Evolutionary conservation across 2,329 filamentous ascomycete genomes (phyloP), one percentile per base, ranked within the genome.

Genomic region (Verticillium zaregamsianum): DNA sequence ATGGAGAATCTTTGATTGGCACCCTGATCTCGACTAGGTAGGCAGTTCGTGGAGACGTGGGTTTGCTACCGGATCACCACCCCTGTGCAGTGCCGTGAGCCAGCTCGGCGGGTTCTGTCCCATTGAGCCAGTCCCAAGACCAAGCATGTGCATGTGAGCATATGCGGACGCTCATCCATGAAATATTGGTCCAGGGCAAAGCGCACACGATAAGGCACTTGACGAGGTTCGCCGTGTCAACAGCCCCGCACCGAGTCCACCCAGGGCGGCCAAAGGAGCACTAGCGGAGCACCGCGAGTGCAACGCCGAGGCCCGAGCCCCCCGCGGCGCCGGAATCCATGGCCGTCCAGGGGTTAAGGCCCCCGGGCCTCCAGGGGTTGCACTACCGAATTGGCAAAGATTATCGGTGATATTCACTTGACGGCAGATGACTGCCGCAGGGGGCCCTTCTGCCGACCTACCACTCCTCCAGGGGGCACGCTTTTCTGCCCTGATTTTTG

Each of bases 121-220:
- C 45, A 25, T 49, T 49, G 45, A 49, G 45, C 45, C 45, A 49
- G n/a, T 23, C 45, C 11, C 17, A 49, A 23, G 45, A 7, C 45
- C 20, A 23, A 49, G 45, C 45, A 25, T 49, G 45, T 32, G 54
- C 54, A 32, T 55, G 54, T 31, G 25, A 55, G n/a, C 25, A 25
- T 32, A 17, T 32, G 31, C 8, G 31, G 31, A 57, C 9, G 2
- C 31, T 3, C 28, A 57, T 37, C 55, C 55, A 23, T 33, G 55
- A 57, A 57, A 57, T 57, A 57, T 57, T 57, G 55, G 55, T 35
- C 55, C n/a, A 57, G 45, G 45, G 23, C 45, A 49, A 49, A 14
- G n/a, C n/a, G 17, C 39, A 15, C 45, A 5, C 17, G 55, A 35
- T 35, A 32, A 57, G 33, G 15, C 32, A 35, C n/a, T 20, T 7